phyloP scores from a whole-genome alignment of 2,329 filamentous ascomycete species.

The Aurifilum marmelostoma region DNA sequence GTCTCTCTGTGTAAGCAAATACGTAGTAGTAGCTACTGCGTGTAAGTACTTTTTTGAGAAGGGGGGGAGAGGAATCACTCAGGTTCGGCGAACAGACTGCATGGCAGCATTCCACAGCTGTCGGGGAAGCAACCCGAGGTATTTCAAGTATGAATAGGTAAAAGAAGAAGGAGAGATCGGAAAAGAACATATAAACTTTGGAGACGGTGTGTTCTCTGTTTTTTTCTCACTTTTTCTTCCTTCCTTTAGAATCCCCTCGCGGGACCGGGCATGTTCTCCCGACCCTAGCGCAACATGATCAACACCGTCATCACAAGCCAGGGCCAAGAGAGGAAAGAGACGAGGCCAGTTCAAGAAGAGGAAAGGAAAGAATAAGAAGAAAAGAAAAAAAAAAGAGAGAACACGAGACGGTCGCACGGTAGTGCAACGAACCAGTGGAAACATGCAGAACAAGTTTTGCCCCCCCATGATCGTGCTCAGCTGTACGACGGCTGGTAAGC shows the following conservation, averaged over 20 bases:
- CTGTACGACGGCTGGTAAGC: constrained; percentile 21
- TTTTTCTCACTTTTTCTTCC: too few species aligned
- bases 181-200: background rate
- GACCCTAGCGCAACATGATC: background rate
- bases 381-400: background rate
- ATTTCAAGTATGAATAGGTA: background rate
- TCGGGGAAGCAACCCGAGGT: background rate
- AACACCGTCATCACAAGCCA: background rate
- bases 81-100: background rate
- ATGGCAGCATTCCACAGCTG: background rate
- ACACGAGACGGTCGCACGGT: constrained; percentile 17
- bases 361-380: background rate
- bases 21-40: too few species aligned
- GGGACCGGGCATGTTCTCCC: constrained; percentile 7
- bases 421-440: constrained; percentile 19
- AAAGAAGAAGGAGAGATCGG: background rate
- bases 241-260: too few species aligned
- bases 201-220: too few species aligned
- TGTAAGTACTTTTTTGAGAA: too few species aligned
- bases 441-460: constrained; percentile 10
- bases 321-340: background rate
- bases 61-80: background rate
- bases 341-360: background rate
- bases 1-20: background rate
- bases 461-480: constrained; percentile 15